Evolutionary conservation across 805 yeast genomes (phyloP).

Genomic region (Candida pseudoglaebosa): DNA sequence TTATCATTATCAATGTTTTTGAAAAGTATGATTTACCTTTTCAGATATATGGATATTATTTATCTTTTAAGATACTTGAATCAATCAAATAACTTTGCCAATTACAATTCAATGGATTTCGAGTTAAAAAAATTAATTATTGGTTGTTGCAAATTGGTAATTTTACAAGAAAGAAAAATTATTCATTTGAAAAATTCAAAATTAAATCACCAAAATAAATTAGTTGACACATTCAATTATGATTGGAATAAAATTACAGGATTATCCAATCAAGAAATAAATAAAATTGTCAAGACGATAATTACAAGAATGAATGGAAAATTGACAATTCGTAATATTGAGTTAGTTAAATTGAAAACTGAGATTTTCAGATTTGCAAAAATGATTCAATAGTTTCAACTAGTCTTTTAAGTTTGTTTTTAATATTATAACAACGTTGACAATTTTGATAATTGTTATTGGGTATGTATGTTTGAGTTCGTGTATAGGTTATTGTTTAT

Average conservation of each 20-base stretch:
- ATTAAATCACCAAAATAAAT: neutral
- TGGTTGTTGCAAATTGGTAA: conserved; percentile 38
- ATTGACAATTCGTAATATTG: conserved; percentile 33
- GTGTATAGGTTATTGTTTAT: neutral
- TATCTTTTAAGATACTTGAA: conserved; percentile 42
- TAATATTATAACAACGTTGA: neutral
- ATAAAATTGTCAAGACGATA: conserved; percentile 30
- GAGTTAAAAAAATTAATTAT: conserved; percentile 37
- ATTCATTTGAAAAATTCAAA: conserved; percentile 6
- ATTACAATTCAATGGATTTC: conserved; percentile 42
- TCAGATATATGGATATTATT: conserved; percentile 45
- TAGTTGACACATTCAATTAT: conserved; percentile 6
- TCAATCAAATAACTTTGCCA: conserved; percentile 42
- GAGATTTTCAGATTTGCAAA: conserved; percentile 41
- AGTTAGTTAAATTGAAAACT: conserved; percentile 31
- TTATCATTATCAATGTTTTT: conserved; percentile 33
- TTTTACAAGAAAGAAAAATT: conserved; percentile 26
- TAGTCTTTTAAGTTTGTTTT: too few relatives aligned
- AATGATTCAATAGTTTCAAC: conserved; percentile 31
- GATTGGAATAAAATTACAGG: conserved; percentile 39
- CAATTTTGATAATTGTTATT: neutral
- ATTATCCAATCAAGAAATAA: conserved; percentile 31
- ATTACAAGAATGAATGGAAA: conserved; percentile 40
- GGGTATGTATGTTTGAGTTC: neutral
- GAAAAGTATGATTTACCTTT: conserved; percentile 39